A percentile compares a stretch with the other conserved stretches of the same genome.
phyloP scores from a whole-genome alignment of 495 filamentous ascomycete genomes.

The Xylaria grammica region DNA sequence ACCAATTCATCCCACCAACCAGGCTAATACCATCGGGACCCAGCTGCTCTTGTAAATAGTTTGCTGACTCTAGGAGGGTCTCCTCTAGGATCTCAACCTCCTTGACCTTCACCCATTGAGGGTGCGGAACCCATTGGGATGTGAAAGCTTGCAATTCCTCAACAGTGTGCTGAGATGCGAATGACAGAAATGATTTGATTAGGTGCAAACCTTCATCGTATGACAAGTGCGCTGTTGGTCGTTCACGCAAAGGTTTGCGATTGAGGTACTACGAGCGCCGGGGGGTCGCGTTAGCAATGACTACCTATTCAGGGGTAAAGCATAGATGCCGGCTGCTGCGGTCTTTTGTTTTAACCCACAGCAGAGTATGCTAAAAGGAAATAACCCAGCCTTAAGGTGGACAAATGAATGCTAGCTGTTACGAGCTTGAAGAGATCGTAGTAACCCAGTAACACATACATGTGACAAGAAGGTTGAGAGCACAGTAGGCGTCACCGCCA shows the following conservation, averaged over 20 bases:
- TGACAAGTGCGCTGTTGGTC: conserved; percentile 84
- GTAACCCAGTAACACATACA: conserved; percentile 55
- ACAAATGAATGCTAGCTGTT: neutral
- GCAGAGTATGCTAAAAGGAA: neutral
- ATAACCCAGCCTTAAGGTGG: neutral
- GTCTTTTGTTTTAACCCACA: neutral
- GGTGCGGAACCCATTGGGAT: conserved; percentile 84
- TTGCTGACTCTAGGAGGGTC: conserved; percentile 65
- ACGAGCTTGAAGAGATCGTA: neutral
- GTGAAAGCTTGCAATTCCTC: conserved; percentile 94
- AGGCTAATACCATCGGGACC: conserved; percentile 73
- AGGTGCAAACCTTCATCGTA: conserved; percentile 94
- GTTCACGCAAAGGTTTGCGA: conserved; percentile 72
- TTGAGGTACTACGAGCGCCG: conserved; percentile 70
- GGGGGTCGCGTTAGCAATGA: conserved; percentile 25
- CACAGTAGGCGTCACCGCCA: conserved; percentile 79
- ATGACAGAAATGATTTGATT: conserved; percentile 80
- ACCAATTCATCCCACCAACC: conserved; percentile 87
- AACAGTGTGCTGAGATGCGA: conserved; percentile 84
- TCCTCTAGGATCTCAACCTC: conserved; percentile 70
- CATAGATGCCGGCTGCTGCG: neutral
- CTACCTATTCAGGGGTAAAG: neutral
- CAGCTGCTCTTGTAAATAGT: conserved; percentile 68
- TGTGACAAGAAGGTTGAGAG: conserved; percentile 79
- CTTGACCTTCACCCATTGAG: conserved; percentile 84